Conservation (phyloP, 2,329 filamentous ascomycete genomes). For the Penicillium sclerotigenum region DNA sequence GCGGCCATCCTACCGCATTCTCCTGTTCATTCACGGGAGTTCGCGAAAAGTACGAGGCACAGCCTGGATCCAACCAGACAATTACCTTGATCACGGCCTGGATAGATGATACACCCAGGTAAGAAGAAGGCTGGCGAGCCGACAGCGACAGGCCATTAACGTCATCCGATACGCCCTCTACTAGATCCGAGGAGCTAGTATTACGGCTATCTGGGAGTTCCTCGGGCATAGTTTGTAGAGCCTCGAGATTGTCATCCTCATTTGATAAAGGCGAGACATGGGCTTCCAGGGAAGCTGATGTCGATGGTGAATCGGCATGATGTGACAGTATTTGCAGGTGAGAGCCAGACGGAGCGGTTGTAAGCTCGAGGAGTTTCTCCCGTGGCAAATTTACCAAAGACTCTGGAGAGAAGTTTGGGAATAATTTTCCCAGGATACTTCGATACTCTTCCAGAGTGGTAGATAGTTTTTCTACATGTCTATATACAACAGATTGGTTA, state of each 20-base stretch:
- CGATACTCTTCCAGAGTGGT: slow-evolving; percentile 65
- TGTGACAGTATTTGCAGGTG: slow-evolving; percentile 33
- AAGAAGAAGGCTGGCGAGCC: slow-evolving; percentile 62
- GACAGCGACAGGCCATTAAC: slow-evolving; percentile 65
- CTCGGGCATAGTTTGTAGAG: slow-evolving; percentile 70
- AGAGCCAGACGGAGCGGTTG: slow-evolving; percentile 31
- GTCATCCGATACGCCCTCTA: slow-evolving; percentile 66
- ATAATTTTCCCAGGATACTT: slow-evolving; percentile 60
- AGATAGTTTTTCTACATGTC: slow-evolving; percentile 56
- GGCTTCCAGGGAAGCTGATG: slow-evolving; percentile 46
- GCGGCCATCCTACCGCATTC: slow-evolving; percentile 23
- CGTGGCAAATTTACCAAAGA: slow-evolving; percentile 54
- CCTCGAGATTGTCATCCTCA: slow-evolving; percentile 55
- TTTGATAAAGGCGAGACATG: slow-evolving; percentile 42
- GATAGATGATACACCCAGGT: slow-evolving; percentile 71
- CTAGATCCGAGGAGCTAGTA: slow-evolving; percentile 52
- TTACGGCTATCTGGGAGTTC: slow-evolving; percentile 49
- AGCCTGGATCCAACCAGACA: slow-evolving; percentile 52
- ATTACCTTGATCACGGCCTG: slow-evolving; percentile 72
- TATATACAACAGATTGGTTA: slow-evolving; percentile 7
- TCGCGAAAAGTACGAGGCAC: slow-evolving; percentile 47
- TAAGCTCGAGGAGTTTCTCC: slow-evolving; percentile 58
- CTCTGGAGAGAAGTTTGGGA: slow-evolving; percentile 57
- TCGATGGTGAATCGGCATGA: slow-evolving; percentile 43
- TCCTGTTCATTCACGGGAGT: slow-evolving; percentile 28